A percentile compares a stretch with the other conserved stretches of the same genome.
Conservation (phyloP, 768 basidiomycete species). For the Sistotremastrum niveocremeum region DNA sequence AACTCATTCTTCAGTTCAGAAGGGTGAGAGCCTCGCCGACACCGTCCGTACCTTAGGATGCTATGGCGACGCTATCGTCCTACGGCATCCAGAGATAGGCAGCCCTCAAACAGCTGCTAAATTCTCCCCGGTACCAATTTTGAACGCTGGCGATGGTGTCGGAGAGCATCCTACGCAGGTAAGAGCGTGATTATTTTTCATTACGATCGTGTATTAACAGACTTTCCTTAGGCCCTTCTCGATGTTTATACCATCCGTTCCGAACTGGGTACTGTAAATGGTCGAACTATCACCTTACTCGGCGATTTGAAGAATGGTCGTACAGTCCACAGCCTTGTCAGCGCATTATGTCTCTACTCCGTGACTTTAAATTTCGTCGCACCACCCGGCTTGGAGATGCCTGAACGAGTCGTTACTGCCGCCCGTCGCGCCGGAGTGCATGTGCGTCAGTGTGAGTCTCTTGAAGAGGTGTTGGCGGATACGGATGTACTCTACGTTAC, state of each 20-base stretch:
- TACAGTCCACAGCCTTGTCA: constrained; percentile 93
- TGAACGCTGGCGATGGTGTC: constrained; percentile 94
- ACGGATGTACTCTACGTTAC: constrained; percentile 98
- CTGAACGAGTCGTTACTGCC: constrained; percentile 64
- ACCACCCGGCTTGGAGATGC: constrained; percentile 80
- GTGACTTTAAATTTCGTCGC: constrained; percentile 95
- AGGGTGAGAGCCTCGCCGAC: constrained; percentile 89
- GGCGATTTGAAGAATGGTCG: constrained; percentile 98
- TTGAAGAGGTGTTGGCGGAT: constrained; percentile 82
- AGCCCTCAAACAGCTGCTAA: constrained; percentile 94
- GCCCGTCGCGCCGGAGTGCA: constrained; percentile 74
- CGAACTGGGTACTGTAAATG: constrained; percentile 95
- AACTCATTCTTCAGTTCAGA: constrained; percentile 77
- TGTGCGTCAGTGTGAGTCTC: constrained; percentile 69
- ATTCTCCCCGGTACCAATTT: constrained; percentile 85
- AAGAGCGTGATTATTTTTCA: constrained; percentile 11
- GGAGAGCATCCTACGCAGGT: constrained; percentile 97
- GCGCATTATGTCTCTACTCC: constrained; percentile 79
- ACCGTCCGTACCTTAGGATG: constrained; percentile 90
- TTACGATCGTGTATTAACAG: constrained; percentile 1
- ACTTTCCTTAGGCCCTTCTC: constrained; percentile 49
- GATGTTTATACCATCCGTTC: constrained; percentile 94
- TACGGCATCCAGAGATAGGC: constrained; percentile 89
- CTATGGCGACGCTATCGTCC: constrained; percentile 88
- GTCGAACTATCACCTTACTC: constrained; percentile 80